Evolutionary conservation across 768 basidiomycete genomes (phyloP).

Genomic region (Tricholoma furcatifolium): DNA sequence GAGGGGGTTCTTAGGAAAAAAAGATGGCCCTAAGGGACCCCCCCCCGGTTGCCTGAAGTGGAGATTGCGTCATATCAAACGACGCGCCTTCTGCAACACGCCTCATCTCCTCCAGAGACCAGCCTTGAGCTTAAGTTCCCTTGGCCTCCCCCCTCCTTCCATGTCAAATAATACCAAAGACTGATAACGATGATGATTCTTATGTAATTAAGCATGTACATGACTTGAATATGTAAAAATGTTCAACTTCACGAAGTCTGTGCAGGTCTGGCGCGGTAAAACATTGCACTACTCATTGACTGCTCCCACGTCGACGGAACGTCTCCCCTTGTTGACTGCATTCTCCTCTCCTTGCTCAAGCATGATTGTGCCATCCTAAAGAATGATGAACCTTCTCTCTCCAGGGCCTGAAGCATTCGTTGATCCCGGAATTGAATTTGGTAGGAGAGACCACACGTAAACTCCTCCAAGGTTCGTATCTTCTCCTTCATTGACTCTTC

Average conservation of each 20-base stretch:
- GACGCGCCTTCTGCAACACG: no score
- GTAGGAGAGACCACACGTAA: background rate
- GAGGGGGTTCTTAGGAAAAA: no score
- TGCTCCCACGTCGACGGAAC: background rate
- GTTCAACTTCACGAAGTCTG: background rate
- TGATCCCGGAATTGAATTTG: background rate
- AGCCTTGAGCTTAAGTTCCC: no score
- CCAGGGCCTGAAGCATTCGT: background rate
- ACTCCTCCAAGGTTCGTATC: background rate
- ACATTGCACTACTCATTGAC: constrained; percentile 1
- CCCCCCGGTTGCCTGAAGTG: no score
- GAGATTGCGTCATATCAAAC: no score
- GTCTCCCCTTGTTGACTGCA: background rate
- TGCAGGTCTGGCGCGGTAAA: background rate
- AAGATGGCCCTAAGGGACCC: no score
- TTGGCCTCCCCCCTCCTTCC: no score
- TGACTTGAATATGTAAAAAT: background rate
- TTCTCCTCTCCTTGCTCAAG: background rate
- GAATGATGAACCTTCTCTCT: background rate
- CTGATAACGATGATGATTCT: no score
- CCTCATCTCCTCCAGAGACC: no score
- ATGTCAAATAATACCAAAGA: no score
- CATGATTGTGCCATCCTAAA: background rate
- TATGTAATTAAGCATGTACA: constrained; percentile 1
- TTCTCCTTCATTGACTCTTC: background rate